Percentiles rank a stretch among this genome's conserved stretches.
Conservation (phyloP, 768 basidiomycete genomes). For the Boletus sp. region DNA sequence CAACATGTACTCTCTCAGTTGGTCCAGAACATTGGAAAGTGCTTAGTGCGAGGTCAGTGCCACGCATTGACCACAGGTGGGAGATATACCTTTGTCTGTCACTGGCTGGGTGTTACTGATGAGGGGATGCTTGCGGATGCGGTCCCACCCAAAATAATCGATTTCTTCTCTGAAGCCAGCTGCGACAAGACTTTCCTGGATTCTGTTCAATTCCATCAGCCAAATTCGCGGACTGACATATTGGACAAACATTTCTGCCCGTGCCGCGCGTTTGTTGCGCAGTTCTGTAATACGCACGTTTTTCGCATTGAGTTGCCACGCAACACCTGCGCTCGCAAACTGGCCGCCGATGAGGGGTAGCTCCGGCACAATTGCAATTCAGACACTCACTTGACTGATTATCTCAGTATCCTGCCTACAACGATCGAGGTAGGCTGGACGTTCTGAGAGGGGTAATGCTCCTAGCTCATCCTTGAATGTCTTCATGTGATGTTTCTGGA, state of each 20-base stretch:
- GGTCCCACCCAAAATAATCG: constrained; percentile 32
- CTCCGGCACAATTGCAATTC: not conserved
- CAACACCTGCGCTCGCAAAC: constrained; percentile 27
- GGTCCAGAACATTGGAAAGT: constrained; percentile 13
- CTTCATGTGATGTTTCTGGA: constrained; percentile 20
- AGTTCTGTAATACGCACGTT: constrained; percentile 18
- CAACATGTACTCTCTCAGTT: constrained; percentile 27
- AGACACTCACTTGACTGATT: constrained; percentile 11
- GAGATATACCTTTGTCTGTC: constrained; percentile 20
- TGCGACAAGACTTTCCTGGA: constrained; percentile 16
- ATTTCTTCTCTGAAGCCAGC: constrained; percentile 28
- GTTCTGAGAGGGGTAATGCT: constrained; percentile 13
- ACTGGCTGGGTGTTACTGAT: constrained; percentile 26
- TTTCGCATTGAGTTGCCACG: constrained; percentile 24
- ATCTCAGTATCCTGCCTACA: constrained; percentile 7
- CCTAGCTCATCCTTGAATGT: constrained; percentile 14
- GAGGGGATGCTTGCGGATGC: constrained; percentile 28
- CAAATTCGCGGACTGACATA: not conserved
- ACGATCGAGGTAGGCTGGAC: constrained; percentile 19
- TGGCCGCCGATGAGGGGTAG: constrained; percentile 13
- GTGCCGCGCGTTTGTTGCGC: constrained; percentile 23
- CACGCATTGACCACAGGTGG: not conserved
- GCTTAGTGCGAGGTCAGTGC: constrained; percentile 18
- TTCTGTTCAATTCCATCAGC: constrained; percentile 16
- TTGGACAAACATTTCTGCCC: constrained; percentile 27